These are phyloP conservation scores for Solanum chilense DNA, from an alignment of 257 asterid genomes.

Conservation along the genomic window DNA sequence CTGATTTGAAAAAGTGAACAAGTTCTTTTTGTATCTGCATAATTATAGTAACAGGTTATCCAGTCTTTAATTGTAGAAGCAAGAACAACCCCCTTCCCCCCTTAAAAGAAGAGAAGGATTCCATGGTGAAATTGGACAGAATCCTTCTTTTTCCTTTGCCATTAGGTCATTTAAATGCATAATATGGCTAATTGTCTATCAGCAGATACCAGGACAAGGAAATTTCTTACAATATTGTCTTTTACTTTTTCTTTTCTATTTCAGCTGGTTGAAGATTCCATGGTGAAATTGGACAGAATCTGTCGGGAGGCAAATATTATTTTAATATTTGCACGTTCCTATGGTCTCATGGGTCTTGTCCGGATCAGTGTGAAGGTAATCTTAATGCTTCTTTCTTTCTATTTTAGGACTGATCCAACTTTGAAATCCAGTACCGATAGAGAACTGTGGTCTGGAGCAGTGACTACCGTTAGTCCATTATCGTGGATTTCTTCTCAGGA, in stretches of 20 bases:
- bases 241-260: conserved; percentile 6
- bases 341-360: conserved; percentile 87
- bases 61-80: neutral
- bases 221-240: neutral
- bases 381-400: neutral
- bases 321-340: conserved; percentile 86
- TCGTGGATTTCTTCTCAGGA: neutral
- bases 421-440: neutral
- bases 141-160: neutral
- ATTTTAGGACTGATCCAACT: neutral
- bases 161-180: neutral
- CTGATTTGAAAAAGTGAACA: neutral
- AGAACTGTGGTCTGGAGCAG: neutral
- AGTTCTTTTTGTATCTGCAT: neutral
- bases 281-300: conserved; percentile 85
- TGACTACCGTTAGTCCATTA: neutral
- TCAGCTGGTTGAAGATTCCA: conserved; percentile 74
- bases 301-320: conserved; percentile 77
- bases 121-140: no score
- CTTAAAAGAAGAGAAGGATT: neutral
- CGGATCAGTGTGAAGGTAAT: conserved; percentile 90
- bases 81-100: neutral
- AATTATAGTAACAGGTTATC: neutral
- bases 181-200: neutral
- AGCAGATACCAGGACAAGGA: neutral